Evolutionary conservation across 129 eudicot genomes (phyloP), one percentile per base, ranked within the genome.

Genomic region (Lactuca saligna): DNA sequence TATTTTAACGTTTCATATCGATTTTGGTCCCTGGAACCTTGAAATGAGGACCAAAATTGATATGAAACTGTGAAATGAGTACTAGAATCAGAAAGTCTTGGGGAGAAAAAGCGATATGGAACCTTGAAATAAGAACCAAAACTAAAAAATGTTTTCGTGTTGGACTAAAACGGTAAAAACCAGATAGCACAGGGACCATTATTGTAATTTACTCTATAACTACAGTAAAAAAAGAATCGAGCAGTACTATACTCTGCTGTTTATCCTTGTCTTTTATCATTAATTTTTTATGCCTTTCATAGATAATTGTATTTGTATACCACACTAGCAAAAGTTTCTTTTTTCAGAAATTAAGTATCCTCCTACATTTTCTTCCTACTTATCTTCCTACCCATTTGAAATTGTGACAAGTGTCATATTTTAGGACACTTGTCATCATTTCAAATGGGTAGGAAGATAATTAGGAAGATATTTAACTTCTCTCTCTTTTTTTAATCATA

Each of bases 261-360:
- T 25, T 25, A 25, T 25, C 29, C 29, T 25, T 25, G 2, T 25
- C 29, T 15, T 57, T 32, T 11, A 17, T 57, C 14, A 16, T 41
- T 73, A 29, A 25, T 25, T 56, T 55, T 42, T 65, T 57, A 29
- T 32, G 59, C 50, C 32, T 44, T 57, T 55, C 55, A 64, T 29
- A 71, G 56, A 41, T 39, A 48, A 53, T 42, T 54, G 38, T 41
- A 17, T 63, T 42, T 54, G 38, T 41, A 17, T 63, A 0, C 41
- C 16, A 50, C 68, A 8, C 38, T 15, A 55, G 35, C 50, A 44
- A 58, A 17, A 66, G 44, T 55, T 76, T 50, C 5, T 16, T 31
- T 48, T 48, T 61, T 29, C 29, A 25, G 1, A 25, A 25, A 25
- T 25, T 25, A 25, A 25, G 1, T 25, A 7, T 62, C 55, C 34